Evolutionary conservation across 805 yeast genomes (phyloP).

Genomic region (Priceomyces carsonii): DNA sequence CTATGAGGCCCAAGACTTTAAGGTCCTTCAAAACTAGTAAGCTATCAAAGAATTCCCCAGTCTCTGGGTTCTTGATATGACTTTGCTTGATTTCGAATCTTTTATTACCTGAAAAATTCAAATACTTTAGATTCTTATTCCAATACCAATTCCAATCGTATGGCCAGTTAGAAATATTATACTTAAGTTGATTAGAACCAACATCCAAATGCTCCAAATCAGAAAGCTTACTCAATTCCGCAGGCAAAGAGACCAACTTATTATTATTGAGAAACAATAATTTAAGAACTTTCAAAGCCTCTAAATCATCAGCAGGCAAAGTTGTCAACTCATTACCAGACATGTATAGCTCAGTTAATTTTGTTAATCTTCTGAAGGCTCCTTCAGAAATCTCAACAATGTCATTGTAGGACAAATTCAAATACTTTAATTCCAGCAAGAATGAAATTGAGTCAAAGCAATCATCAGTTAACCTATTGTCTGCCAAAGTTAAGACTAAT

Average conservation of each 20-base stretch:
- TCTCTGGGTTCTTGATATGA: conserved; percentile 54
- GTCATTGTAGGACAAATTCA: conserved; percentile 85
- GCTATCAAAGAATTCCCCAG: conserved; percentile 68
- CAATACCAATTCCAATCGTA: conserved; percentile 98
- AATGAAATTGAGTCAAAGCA: conserved; percentile 67
- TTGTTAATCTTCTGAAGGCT: conserved; percentile 55
- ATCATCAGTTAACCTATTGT: conserved; percentile 79
- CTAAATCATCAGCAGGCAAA: conserved; percentile 86
- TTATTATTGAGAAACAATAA: conserved; percentile 78
- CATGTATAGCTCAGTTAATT: conserved; percentile 64
- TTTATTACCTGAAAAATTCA: conserved; percentile 91
- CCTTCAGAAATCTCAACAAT: conserved; percentile 80
- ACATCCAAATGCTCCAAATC: conserved; percentile 77
- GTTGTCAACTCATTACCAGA: conserved; percentile 82
- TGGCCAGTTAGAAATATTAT: conserved; percentile 91
- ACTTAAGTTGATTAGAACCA: conserved; percentile 86
- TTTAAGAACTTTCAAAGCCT: conserved; percentile 54
- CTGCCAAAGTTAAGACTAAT: conserved; percentile 65
- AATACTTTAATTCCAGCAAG: conserved; percentile 54
- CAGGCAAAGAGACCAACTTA: conserved; percentile 81
- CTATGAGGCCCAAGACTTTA: conserved; percentile 83
- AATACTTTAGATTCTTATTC: conserved; percentile 70
- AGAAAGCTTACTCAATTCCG: conserved; percentile 73
- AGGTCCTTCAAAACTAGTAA: conserved; percentile 62
- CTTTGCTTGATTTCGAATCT: conserved; percentile 83